Base-by-base conservation (phyloP, 129 eudicot species). In the Dittrichia graveolens region DNA sequence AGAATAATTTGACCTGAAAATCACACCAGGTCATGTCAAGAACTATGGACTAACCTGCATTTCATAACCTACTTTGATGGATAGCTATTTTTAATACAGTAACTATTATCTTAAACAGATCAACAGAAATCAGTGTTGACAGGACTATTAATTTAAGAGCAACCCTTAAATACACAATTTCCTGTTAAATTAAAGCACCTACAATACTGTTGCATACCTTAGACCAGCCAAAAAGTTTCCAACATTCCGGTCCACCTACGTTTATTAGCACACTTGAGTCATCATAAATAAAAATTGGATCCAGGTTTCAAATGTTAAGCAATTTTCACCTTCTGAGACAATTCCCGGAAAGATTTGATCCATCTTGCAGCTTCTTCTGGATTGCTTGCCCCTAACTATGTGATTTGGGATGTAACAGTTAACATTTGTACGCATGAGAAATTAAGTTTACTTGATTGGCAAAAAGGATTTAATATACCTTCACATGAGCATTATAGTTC, bases 281-380 rank as follows among this genome's bases (percentile, higher is more conserved):
- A 55, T 65, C 53, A 81, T 19, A 31, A 46, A 18, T 69, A 38
- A 8, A 73, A 71, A 15, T 47, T 12, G 45, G 54, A 35, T 44
- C 64, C 53, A 53, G 4, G 45, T 67, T 61, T 71, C 5, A 15
- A 77, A 55, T 69, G 34, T 19, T 55, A 47, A 80, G 58, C 10
- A 69, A 53, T 54, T 53, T 79, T 46, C 2, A 89, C 95, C 96
- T 86, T 80, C 60, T 77, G 64, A 64, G 90, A 80, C 59, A 82
- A 75, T 41, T 86, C 88, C 43, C 71, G 83, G 39, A 89, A 60
- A 15, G 81, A 74, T 57, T 80, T 84, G 55, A 89, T 82, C 96
- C 96, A 89, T 68, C 74, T 78, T 52, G 92, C 88, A 55, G 90
- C 89, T 78, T 89, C 92, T 66, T 86, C 90, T n/a, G 85, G 86